Evolutionary conservation across 2,329 filamentous ascomycete species (phyloP), one percentile per base, ranked within the genome.

Genomic region (Cercospora janseana): DNA sequence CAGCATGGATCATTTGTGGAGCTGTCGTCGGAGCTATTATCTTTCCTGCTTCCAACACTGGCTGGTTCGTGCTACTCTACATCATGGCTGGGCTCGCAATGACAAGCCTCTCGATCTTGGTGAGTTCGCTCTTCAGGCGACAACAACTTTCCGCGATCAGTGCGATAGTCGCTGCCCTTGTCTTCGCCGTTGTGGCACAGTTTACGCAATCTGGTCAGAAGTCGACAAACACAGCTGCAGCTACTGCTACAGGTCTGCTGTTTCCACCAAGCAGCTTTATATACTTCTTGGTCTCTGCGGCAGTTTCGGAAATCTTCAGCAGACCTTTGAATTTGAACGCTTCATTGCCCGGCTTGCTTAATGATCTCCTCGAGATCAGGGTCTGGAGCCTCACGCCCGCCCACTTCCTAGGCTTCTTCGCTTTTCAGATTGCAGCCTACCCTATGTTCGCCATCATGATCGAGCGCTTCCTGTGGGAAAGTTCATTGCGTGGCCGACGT

Each of bases 221-320:
- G 0, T 76, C 75, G 1, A 81, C 82, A 6, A 73, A 70, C 13
- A 86, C 82, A 1, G 81, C 72, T 2, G 76, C 81, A 0, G 86
- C 91, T 4, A 77, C 79, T 4, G 72, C 87, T 3, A 75, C 94
- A 7, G 85, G 85, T 49, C 66, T 93, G 4, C 69, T 95, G 0
- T 95, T 95, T 64, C 80, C 87, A 0, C 87, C 90, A 0, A 91
- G 89, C 74, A 90, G 88, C 60, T 94, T 89, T 63, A 85, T 92
- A 13, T 91, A 83, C 66, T 92, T 90, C 63, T 81, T 86, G 7
- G 82, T 86, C n/a, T 80, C 48, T 9, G 54, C 40, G 12, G 53
- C 56, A 6, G 51, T 58, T 9, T 40, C 53, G 4, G 53, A 58
- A 32, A 56, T 58, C 35, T 58, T 58, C 45, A 50, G 50, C 21